A percentile compares a stretch with the other conserved stretches of the same genome.
These are phyloP conservation scores for Colletotrichum neosansevieriae DNA, from an alignment of 2,329 filamentous ascomycete species.

Conservation along the genomic window DNA sequence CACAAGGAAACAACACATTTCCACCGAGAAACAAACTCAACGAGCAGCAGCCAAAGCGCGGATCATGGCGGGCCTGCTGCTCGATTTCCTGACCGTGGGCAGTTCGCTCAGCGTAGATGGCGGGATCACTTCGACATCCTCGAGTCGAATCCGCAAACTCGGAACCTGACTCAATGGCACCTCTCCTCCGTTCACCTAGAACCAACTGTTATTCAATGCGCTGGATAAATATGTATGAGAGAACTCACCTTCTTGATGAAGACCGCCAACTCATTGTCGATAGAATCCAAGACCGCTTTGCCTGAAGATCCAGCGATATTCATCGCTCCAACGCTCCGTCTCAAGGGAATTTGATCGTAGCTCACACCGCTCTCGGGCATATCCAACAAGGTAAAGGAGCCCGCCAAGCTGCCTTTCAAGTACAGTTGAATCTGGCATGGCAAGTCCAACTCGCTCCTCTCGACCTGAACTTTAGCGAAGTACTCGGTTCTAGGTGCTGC, in stretches of 20 bases:
- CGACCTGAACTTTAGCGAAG: constrained; percentile 51
- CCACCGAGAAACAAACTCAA: background rate
- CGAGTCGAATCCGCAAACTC: constrained; percentile 53
- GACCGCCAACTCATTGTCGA: constrained; percentile 44
- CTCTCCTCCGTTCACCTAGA: constrained; percentile 49
- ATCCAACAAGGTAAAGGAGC: constrained; percentile 50
- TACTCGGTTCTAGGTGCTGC: constrained; percentile 45
- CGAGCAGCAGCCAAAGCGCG: constrained; percentile 3
- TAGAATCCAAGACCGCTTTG: background rate
- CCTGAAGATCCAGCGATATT: background rate
- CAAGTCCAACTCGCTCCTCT: constrained; percentile 52
- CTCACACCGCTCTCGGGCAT: constrained; percentile 52
- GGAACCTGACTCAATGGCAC: constrained; percentile 45
- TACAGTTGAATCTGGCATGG: constrained; percentile 53
- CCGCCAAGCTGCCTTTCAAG: constrained; percentile 46
- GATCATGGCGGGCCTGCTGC: constrained; percentile 8
- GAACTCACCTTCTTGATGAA: constrained; percentile 50
- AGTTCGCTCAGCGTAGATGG: constrained; percentile 45
- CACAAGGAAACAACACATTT: background rate
- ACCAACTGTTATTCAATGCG: constrained; percentile 3
- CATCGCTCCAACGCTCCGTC: constrained; percentile 31
- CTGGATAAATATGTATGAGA: background rate
- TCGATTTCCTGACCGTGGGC: constrained; percentile 44
- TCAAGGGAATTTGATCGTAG: constrained; percentile 50
- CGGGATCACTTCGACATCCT: constrained; percentile 48